Base-by-base conservation (phyloP, 1,284 basidiomycete genomes). In the Marasmius oreades region DNA sequence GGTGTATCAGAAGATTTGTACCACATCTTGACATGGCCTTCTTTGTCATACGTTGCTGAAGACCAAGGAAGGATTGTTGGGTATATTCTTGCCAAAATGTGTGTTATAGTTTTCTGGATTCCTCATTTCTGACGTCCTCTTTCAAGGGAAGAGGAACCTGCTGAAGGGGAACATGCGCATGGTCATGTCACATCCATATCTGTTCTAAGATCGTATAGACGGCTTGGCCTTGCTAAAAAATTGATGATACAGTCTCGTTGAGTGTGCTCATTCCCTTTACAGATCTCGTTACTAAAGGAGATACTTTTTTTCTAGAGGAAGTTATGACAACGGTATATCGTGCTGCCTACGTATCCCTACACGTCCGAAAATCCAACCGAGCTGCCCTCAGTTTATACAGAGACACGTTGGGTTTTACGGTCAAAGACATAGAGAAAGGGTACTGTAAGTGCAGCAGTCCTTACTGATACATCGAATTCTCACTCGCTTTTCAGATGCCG, bases 81-180 rank as follows among this genome's bases (percentile, higher is more conserved):
- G 39, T 98, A 99, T 71, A 98, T 98, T 59, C 78, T 98, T 26
- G 96, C 93, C 18, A 98, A 98, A 76, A 98, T 99, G 96, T 94
- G 72, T 64, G 70, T 53, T 7, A 31, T 52, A 34, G 28, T 34
- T 67, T 18, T 52, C 22, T 20, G 24, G n/a, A n/a, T n/a, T 37
- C 18, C 20, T 53, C 33, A 46, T 31, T 37, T 20, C 52, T 28
- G 22, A 14, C 22, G 34, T n/a, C n/a, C n/a, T 24, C 39, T 26
- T 5, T 39, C 22, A 18, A 79, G 77, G 76, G 92, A 95, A 63
- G 92, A 95, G 69, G 92, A 95, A 44, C 66, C 66, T 4, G 55
- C 68, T 50, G 81, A 87, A 57, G 80, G 74, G 8, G 81, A 83
- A 55, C 80, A 83, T 55, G 79, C 85, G 1, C 91, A 93, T 66